Evolutionary conservation across 495 filamentous ascomycete genomes (phyloP), one percentile per base, ranked within the genome.

Genomic region (Penicillium turbatum): DNA sequence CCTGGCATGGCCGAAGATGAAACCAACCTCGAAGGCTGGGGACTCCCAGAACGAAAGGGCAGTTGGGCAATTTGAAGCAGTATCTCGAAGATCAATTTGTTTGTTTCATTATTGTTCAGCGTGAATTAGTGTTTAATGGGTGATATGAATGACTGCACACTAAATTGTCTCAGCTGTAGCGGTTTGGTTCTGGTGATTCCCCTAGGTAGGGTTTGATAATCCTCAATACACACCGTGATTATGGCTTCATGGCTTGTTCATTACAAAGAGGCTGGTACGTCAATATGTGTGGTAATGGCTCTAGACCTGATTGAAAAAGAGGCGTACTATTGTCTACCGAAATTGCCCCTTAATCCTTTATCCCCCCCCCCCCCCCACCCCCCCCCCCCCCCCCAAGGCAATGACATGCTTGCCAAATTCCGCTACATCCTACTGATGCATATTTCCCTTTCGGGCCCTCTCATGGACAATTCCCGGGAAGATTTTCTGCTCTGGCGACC

Each of bases 21-120:
- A 17, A 63, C 60, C n/a, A 62, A 62, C 5, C 75, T 79, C 16
- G 78, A 81, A 40, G 80, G 80, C 9, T 90, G 86, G 85, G 90
- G 89, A 8, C 80, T 88, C 21, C 73, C 79, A 41, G 88, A 85
- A 48, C 72, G 90, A 51, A 80, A 82, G 64, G 90, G 89, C 42
- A 92, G 88, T 63, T 95, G 89, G 90, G 89, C 86, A n/a, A 73
- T 87, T 56, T 93, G 60, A 72, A 44, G 3, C 9, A 27, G 21
- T 24, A 17, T 6, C 24, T 54, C 0, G 16, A 16, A 44, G 8
- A 30, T 30, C 7, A 6, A 43, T 35, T 35, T 29, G 29, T 24
- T 24, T 54, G 27, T 48, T 26, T 9, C 37, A 41, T 36, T 48
- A 9, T 17, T 15, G 32, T 27, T 15, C 19, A 27, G 46, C 46